These are phyloP conservation scores for Pythium rishiriense DNA, from an alignment of 352 stramenopile species.

Conservation along the genomic window DNA sequence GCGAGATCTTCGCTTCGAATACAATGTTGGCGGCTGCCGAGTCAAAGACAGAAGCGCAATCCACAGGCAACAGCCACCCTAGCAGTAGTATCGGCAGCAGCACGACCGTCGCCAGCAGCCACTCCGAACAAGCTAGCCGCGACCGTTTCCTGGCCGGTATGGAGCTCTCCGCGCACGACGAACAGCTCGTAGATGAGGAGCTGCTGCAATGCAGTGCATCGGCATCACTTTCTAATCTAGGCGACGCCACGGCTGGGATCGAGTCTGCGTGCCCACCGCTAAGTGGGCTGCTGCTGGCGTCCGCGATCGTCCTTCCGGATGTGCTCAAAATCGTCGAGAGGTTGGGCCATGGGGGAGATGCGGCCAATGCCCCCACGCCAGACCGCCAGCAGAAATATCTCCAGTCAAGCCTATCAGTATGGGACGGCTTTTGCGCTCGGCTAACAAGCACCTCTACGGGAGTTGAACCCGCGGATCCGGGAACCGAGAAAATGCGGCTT, in stretches of 20 bases:
- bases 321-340: slow-evolving; percentile 42
- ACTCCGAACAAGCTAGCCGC: background rate
- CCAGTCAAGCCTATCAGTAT: slow-evolving; percentile 23
- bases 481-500: slow-evolving; percentile 35
- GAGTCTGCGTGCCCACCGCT: slow-evolving; percentile 12
- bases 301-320: slow-evolving; percentile 56
- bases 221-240: slow-evolving; percentile 8
- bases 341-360: slow-evolving; percentile 25
- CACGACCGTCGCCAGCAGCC: slow-evolving; percentile 18
- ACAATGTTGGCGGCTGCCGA: slow-evolving; percentile 3
- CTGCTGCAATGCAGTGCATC: slow-evolving; percentile 11
- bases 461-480: background rate
- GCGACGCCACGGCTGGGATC: slow-evolving; percentile 12
- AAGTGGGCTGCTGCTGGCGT: slow-evolving; percentile 33
- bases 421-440: slow-evolving; percentile 48
- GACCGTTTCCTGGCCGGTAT: slow-evolving; percentile 5
- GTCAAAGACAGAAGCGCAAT: background rate
- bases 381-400: slow-evolving; percentile 15
- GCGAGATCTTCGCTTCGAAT: slow-evolving; percentile 12
- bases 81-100: slow-evolving; percentile 11
- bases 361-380: slow-evolving; percentile 4
- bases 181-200: slow-evolving; percentile 16
- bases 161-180: slow-evolving; percentile 21
- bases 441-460: slow-evolving; percentile 19
- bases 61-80: background rate